These are phyloP conservation scores for Nannochloris sp. DNA, from an alignment of 139 green algal species.

Conservation along the genomic window DNA sequence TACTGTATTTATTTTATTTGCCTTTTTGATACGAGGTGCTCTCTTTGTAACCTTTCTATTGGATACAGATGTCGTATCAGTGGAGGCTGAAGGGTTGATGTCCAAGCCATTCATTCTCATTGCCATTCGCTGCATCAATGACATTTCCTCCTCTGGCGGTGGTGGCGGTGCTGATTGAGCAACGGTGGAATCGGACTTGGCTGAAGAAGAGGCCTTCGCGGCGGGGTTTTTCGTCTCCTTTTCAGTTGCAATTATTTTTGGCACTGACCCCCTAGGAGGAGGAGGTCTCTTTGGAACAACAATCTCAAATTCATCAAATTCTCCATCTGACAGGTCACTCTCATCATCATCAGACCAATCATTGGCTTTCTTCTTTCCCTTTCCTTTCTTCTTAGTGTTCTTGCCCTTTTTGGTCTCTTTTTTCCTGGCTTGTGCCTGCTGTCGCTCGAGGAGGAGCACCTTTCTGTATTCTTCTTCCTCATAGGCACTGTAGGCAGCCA, in stretches of 20 bases:
- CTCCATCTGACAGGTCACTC: constrained; percentile 8
- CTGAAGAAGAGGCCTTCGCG: constrained; percentile 8
- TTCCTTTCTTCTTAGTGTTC: constrained; percentile 26
- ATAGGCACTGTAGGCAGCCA: constrained; percentile 27
- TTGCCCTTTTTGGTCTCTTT: constrained; percentile 8
- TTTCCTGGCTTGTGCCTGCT: constrained; percentile 18
- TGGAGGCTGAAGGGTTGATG: constrained; percentile 6
- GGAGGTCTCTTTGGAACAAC: background rate
- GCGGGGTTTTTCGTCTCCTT: background rate
- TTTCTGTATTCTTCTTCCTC: constrained; percentile 22
- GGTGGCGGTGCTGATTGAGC: constrained; percentile 11
- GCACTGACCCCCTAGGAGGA: constrained; percentile 8
- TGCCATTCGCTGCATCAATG: constrained; percentile 35
- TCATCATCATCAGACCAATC: constrained; percentile 34
- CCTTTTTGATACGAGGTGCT: background rate
- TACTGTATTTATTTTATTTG: background rate
- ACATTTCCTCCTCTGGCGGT: constrained; percentile 22
- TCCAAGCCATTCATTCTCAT: constrained; percentile 27
- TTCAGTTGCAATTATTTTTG: background rate
- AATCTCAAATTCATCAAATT: constrained; percentile 17
- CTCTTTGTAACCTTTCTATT: constrained; percentile 6
- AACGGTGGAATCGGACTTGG: background rate
- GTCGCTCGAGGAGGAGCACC: constrained; percentile 11
- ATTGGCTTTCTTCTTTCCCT: constrained; percentile 26
- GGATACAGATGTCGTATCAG: background rate